These are phyloP conservation scores for Leccinum incarnatum DNA, from an alignment of 768 basidiomycete genomes.

Conservation along the genomic window DNA sequence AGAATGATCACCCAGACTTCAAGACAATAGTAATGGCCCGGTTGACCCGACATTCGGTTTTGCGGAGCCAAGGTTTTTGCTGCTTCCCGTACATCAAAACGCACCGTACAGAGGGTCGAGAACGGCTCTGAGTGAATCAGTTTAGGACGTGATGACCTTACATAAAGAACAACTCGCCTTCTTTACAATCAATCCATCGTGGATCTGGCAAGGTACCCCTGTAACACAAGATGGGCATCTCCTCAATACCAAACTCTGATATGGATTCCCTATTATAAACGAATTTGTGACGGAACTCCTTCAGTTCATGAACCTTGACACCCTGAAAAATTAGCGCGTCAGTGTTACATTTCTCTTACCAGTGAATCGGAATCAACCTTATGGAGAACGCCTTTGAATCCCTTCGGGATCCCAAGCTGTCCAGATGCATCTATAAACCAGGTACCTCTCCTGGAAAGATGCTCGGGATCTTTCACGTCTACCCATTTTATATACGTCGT, in stretches of 20 bases:
- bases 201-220: conserved; percentile 10
- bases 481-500: conserved; percentile 42
- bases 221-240: conserved; percentile 9
- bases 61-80: not conserved
- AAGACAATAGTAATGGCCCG: conserved; percentile 7
- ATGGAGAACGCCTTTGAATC: conserved; percentile 5
- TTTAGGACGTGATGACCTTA: not conserved
- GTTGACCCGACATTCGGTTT: not conserved
- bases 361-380: conserved; percentile 2
- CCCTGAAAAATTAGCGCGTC: not conserved
- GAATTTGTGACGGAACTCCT: conserved; percentile 18
- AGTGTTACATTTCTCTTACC: not conserved
- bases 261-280: not conserved
- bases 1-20: conserved; percentile 9
- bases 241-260: conserved; percentile 3
- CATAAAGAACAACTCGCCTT: not conserved
- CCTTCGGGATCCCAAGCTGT: not conserved
- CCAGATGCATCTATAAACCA: conserved; percentile 8
- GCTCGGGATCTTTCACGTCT: conserved; percentile 6
- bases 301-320: conserved; percentile 4
- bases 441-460: conserved; percentile 3
- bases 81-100: conserved; percentile 7
- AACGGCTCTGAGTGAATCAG: conserved; percentile 3
- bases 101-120: conserved; percentile 11
- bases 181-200: conserved; percentile 10